Evolutionary conservation across 2,329 filamentous ascomycete species (phyloP).

Genomic region (Cladosporium phlei): DNA sequence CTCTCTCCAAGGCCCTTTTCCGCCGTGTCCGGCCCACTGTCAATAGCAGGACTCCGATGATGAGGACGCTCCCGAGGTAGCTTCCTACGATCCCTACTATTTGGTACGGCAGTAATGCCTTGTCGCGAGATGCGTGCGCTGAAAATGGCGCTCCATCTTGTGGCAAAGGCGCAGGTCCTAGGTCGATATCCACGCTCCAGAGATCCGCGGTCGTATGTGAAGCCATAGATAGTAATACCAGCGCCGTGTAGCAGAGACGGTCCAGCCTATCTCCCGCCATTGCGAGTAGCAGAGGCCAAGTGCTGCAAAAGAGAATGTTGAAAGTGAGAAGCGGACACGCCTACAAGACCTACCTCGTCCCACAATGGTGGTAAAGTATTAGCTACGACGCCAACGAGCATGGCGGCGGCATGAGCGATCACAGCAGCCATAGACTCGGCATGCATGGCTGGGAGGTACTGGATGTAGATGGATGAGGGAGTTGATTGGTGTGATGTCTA

Average conservation of each 20-base stretch:
- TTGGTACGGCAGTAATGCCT: conserved; percentile 68
- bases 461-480: neutral
- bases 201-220: conserved; percentile 22
- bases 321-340: neutral
- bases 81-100: conserved; percentile 78
- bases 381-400: neutral
- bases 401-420: neutral
- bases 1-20: conserved; percentile 43
- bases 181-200: conserved; percentile 47
- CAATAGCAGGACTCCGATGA: conserved; percentile 61
- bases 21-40: conserved; percentile 43
- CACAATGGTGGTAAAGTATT: neutral
- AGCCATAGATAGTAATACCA: conserved; percentile 23
- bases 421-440: conserved; percentile 8
- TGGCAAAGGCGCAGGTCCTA: conserved; percentile 54
- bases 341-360: conserved; percentile 1
- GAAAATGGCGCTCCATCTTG: conserved; percentile 59
- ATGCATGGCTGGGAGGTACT: neutral
- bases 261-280: conserved; percentile 1
- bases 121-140: conserved; percentile 55
- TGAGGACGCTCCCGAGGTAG: conserved; percentile 71
- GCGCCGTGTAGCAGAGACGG: conserved; percentile 27
- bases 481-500: conserved; percentile 10
- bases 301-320: neutral
- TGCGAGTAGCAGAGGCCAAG: neutral